Conservation (phyloP, 1,139 yeast species). For the Kodamaea anthophila region DNA sequence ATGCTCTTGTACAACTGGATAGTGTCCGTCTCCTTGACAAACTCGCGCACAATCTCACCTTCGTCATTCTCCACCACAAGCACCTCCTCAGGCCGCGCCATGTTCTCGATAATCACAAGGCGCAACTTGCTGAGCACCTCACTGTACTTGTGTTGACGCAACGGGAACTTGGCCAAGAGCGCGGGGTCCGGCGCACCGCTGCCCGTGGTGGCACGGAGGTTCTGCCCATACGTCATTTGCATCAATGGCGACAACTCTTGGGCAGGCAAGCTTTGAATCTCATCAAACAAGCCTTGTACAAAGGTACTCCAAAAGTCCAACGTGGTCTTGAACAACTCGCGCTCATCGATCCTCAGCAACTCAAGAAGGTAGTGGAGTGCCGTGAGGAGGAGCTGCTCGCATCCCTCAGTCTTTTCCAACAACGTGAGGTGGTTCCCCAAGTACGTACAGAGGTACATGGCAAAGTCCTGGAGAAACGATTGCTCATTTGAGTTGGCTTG, state of each 20-base stretch:
- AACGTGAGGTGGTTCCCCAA: conserved; percentile 69
- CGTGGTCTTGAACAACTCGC: conserved; percentile 92
- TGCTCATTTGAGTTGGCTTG: conserved; percentile 80
- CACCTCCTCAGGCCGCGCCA: conserved; percentile 99
- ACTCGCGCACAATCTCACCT: conserved; percentile 97
- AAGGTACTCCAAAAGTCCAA: conserved; percentile 90
- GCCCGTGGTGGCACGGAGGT: conserved; percentile 46
- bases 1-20: conserved; percentile 90
- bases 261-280: conserved; percentile 74
- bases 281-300: conserved; percentile 75
- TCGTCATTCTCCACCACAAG: conserved; percentile 95
- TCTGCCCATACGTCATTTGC: conserved; percentile 57
- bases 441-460: conserved; percentile 86
- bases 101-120: conserved; percentile 86
- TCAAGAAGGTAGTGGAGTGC: conserved; percentile 80
- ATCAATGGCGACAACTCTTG: conserved; percentile 67
- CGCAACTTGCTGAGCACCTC: conserved; percentile 75
- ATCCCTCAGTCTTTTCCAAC: conserved; percentile 58
- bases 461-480: conserved; percentile 90
- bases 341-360: conserved; percentile 85
- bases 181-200: conserved; percentile 83
- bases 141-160: conserved; percentile 80
- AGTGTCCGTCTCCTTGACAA: conserved; percentile 94
- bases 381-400: conserved; percentile 56
- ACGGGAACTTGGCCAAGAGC: conserved; percentile 63